phyloP scores from a whole-genome alignment of 495 filamentous ascomycete genomes.

The Lichina pygmaea region DNA sequence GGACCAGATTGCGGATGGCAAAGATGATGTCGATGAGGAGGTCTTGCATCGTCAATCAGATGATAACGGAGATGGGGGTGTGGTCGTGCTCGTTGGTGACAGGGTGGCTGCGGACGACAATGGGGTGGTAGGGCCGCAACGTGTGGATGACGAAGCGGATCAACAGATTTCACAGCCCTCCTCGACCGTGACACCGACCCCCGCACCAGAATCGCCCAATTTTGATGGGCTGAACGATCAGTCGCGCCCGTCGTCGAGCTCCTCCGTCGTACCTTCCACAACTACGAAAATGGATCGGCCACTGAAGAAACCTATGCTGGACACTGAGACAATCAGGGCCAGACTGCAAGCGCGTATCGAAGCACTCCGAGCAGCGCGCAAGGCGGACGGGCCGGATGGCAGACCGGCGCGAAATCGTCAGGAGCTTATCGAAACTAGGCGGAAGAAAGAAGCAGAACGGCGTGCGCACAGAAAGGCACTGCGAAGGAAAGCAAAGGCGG shows the following conservation, averaged over 20 bases:
- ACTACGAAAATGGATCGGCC: conserved; percentile 19
- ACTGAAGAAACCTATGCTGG: conserved; percentile 20
- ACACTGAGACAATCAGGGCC: conserved; percentile 40
- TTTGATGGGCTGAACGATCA: conserved; percentile 32
- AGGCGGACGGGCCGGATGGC: conserved; percentile 57
- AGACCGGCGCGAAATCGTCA: conserved; percentile 55
- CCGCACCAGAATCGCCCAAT: conserved; percentile 29
- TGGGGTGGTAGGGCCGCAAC: conserved; percentile 8
- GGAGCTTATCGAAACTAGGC: conserved; percentile 69
- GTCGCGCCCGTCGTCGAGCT: conserved; percentile 45
- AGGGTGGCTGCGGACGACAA: conserved; percentile 5
- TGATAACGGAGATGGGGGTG: neutral
- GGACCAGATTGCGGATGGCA: conserved; percentile 3
- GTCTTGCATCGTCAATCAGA: too few relatives aligned
- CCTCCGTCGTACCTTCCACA: conserved; percentile 34
- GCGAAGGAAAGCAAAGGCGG: conserved; percentile 42
- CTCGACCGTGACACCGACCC: conserved; percentile 22
- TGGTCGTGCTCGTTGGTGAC: too few relatives aligned
- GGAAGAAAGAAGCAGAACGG: conserved; percentile 62
- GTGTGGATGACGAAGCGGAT: conserved; percentile 16
- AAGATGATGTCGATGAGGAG: neutral
- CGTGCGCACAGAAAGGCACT: conserved; percentile 69
- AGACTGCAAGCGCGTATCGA: conserved; percentile 60
- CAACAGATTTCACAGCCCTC: conserved; percentile 15
- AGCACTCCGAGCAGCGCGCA: conserved; percentile 50